These are phyloP conservation scores for Erodium chrysanthum DNA, from an alignment of 441 rosid species.

Conservation along the genomic window DNA sequence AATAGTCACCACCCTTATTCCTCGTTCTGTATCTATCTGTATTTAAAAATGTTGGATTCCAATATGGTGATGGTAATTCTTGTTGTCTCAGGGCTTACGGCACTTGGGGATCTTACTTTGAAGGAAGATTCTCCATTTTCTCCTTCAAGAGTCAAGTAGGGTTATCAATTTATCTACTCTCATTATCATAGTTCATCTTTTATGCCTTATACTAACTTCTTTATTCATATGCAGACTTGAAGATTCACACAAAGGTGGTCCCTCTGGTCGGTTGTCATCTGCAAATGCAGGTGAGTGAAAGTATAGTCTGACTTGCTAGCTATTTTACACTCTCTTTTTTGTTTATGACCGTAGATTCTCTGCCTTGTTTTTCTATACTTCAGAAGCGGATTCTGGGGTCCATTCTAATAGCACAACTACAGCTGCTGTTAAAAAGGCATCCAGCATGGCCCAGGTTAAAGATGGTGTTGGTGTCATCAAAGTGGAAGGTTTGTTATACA, in stretches of 20 bases:
- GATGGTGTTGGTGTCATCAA: slow-evolving; percentile 32
- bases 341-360: slow-evolving; percentile 7
- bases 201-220: slow-evolving; percentile 20
- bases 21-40: neutral
- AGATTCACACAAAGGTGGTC: slow-evolving; percentile 54
- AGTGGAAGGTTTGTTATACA: slow-evolving; percentile 34
- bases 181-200: slow-evolving; percentile 8
- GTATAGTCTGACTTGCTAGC: slow-evolving; percentile 10
- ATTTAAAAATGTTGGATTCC: neutral
- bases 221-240: slow-evolving; percentile 47
- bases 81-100: slow-evolving; percentile 34
- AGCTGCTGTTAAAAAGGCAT: slow-evolving; percentile 32
- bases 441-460: slow-evolving; percentile 33
- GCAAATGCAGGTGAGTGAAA: slow-evolving; percentile 30
- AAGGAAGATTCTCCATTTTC: slow-evolving; percentile 44
- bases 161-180: neutral
- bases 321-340: neutral
- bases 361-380: slow-evolving; percentile 19
- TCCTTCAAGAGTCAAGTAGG: slow-evolving; percentile 59
- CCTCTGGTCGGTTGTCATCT: slow-evolving; percentile 35
- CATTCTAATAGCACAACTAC: slow-evolving; percentile 22
- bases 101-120: slow-evolving; percentile 32
- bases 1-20: neutral
- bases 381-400: slow-evolving; percentile 34
- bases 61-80: neutral